Evolutionary conservation across 257 asterid genomes (phyloP).

Genomic region (Nicotiana benthamiana): DNA sequence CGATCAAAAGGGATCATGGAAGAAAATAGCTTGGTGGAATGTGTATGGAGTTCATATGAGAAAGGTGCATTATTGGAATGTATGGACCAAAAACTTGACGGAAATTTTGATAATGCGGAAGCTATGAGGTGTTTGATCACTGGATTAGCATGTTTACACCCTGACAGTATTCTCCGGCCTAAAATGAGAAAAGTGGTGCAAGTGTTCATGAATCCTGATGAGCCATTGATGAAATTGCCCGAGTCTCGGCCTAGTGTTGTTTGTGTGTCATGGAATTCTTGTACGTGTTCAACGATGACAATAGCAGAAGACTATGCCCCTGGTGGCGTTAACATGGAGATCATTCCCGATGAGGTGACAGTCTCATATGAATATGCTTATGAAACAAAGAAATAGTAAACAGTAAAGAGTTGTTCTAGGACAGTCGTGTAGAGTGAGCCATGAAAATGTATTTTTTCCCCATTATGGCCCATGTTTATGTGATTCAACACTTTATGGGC

Average conservation of each 20-base stretch:
- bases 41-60: constrained; percentile 38
- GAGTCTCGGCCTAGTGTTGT: constrained; percentile 35
- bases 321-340: neutral
- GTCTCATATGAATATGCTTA: neutral
- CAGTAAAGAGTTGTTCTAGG: neutral
- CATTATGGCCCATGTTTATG: too few species aligned
- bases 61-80: constrained; percentile 27
- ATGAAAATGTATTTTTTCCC: neutral
- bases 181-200: constrained; percentile 55
- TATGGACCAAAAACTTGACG: constrained; percentile 32
- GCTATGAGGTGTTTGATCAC: constrained; percentile 34
- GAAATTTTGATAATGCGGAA: constrained; percentile 31
- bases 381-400: neutral
- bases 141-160: constrained; percentile 63
- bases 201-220: constrained; percentile 35
- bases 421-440: too few species aligned
- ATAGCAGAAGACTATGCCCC: neutral
- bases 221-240: constrained; percentile 45
- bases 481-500: too few species aligned
- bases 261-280: constrained; percentile 37
- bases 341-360: neutral
- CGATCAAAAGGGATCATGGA: constrained; percentile 56
- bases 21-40: constrained; percentile 44
- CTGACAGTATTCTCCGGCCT: constrained; percentile 51
- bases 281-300: constrained; percentile 17